Evolutionary conservation across 331 rosid species (phyloP).

Genomic region (Pyracantha coccinea): DNA sequence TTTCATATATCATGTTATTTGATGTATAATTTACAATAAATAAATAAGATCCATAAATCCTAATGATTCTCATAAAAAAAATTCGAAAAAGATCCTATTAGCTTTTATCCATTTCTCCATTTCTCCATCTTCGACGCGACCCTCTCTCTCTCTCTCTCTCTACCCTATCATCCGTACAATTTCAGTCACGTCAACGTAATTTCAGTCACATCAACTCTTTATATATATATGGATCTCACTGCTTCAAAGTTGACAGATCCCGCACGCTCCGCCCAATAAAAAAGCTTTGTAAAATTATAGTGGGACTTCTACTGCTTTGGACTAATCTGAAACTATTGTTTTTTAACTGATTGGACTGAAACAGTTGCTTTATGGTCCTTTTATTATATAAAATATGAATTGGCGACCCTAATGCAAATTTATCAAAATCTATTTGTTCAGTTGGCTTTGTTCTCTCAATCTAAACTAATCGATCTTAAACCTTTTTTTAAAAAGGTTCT

Average conservation of each 20-base stretch:
- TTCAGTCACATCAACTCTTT: not conserved
- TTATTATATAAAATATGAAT: too few relatives aligned
- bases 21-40: too few relatives aligned
- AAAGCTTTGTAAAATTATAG: not conserved
- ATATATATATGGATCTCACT: not conserved
- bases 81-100: too few relatives aligned
- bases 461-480: too few relatives aligned
- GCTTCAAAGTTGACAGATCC: not conserved
- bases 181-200: conserved; percentile 14
- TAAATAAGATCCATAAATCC: too few relatives aligned
- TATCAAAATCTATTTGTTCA: too few relatives aligned
- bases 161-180: not conserved
- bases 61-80: rapidly evolving
- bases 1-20: too few relatives aligned
- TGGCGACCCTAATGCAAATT: too few relatives aligned
- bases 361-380: not conserved
- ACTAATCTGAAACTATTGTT: not conserved
- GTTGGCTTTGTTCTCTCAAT: too few relatives aligned
- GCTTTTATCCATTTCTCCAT: conserved; percentile 30
- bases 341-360: not conserved
- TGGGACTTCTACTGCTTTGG: not conserved
- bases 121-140: conserved; percentile 36
- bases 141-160: not conserved
- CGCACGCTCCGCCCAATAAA: not conserved
- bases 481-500: not conserved